phyloP scores from a whole-genome alignment of 2,329 filamentous ascomycete genomes.

The Pseudopyricularia cyperi region DNA sequence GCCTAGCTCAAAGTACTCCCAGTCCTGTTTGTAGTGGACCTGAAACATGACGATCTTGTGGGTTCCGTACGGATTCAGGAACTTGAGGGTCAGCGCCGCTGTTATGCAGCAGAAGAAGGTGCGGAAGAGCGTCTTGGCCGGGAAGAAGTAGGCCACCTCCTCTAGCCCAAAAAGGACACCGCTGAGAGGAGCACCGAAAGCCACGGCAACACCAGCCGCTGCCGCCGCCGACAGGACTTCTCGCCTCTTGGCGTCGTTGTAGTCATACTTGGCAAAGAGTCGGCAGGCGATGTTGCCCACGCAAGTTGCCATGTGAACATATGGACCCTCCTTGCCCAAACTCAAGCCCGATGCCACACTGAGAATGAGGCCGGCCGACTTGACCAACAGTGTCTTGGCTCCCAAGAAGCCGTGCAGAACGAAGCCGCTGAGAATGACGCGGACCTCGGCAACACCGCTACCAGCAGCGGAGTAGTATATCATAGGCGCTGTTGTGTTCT shows the following conservation, averaged over 20 bases:
- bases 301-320: slow-evolving; percentile 93
- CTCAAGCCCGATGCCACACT: slow-evolving; percentile 89
- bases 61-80: slow-evolving; percentile 90
- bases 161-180: slow-evolving; percentile 89
- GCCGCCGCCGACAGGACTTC: slow-evolving; percentile 90
- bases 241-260: slow-evolving; percentile 85
- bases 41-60: slow-evolving; percentile 95
- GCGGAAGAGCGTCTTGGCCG: slow-evolving; percentile 89
- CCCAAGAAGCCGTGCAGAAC: slow-evolving; percentile 93
- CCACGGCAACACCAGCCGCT: slow-evolving; percentile 83
- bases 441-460: slow-evolving; percentile 92
- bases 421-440: slow-evolving; percentile 95
- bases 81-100: slow-evolving; percentile 82
- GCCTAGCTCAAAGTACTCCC: slow-evolving; percentile 83
- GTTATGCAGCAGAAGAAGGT: slow-evolving; percentile 98
- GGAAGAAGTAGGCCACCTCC: slow-evolving; percentile 95
- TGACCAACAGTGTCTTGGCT: slow-evolving; percentile 73
- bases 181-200: slow-evolving; percentile 77
- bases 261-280: slow-evolving; percentile 86
- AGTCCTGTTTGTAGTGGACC: slow-evolving; percentile 79
- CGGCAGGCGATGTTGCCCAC: slow-evolving; percentile 92
- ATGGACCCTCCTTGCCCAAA: slow-evolving; percentile 87
- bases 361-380: slow-evolving; percentile 69
- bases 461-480: slow-evolving; percentile 93
- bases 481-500: slow-evolving; percentile 48